Evolutionary conservation across 306 rosid species (phyloP).

Genomic region (Coriaria nepalensis): DNA sequence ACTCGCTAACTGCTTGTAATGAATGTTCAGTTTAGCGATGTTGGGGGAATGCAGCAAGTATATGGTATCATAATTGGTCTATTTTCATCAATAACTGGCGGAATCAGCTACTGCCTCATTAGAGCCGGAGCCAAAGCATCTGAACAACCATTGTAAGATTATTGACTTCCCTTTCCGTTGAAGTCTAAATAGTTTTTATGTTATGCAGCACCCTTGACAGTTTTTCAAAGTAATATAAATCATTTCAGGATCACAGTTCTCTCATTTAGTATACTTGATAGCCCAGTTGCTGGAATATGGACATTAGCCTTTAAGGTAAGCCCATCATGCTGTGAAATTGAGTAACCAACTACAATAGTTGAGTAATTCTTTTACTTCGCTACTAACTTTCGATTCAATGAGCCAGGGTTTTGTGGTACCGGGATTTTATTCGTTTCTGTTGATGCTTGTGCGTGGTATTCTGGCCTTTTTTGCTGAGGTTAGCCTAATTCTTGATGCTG

Average conservation of each 20-base stretch:
- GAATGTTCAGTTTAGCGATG: too few relatives aligned
- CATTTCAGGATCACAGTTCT: conserved; percentile 58
- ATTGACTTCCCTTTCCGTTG: neutral
- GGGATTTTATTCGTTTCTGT: conserved; percentile 25
- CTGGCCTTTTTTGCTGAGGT: conserved; percentile 81
- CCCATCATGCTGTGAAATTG: too few relatives aligned
- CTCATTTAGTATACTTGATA: conserved; percentile 49
- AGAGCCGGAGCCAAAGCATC: conserved; percentile 70
- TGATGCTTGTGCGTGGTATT: conserved; percentile 45
- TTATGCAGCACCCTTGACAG: too few relatives aligned
- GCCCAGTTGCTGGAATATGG: conserved; percentile 53
- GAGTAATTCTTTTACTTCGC: conserved; percentile 3
- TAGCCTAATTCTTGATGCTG: neutral
- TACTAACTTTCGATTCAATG: too few relatives aligned
- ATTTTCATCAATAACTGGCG: conserved; percentile 56
- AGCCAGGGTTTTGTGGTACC: conserved; percentile 65
- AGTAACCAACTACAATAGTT: too few relatives aligned
- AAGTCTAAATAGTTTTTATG: too few relatives aligned
- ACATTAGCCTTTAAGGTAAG: conserved; percentile 46
- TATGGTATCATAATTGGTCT: conserved; percentile 40
- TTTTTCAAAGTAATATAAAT: too few relatives aligned
- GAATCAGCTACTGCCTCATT: conserved; percentile 57
- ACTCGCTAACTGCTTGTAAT: too few relatives aligned
- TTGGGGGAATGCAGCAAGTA: conserved; percentile 24
- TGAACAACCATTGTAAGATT: conserved; percentile 70